Evolutionary conservation across 1,284 basidiomycete species (phyloP), one percentile per base, ranked within the genome.

Genomic region (Fomitopsis pinicola): DNA sequence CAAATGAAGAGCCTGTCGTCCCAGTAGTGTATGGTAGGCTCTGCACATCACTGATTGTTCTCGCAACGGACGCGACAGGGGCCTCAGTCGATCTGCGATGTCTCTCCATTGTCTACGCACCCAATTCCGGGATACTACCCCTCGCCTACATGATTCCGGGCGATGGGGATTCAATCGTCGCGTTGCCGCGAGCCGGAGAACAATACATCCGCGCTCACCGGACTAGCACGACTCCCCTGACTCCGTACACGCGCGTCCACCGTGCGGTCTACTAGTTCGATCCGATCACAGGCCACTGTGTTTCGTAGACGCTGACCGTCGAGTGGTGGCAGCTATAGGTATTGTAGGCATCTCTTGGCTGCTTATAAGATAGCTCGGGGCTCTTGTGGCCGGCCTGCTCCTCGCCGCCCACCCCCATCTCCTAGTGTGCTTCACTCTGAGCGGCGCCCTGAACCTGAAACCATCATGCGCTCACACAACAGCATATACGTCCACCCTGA

Each of bases 401-500:
- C 19, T 53, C n/a, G 22, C 33, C 22, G 10, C 19, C 33, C 14
- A 19, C 22, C 19, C 45, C 28, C 26, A 38, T n/a, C 26, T 22
- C 42, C 10, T 14, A 42, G 42, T 48, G 35, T 28, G 40, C 12
- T 40, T 40, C 22, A 22, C 30, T 40, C 38, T 14, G 5, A 44
- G 36, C n/a, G 46, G 56, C 19, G 15, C 26, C 30, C 42, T 46
- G 12, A 46, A 17, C 28, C 12, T 48, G 19, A 3, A 36, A 28
- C n/a, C 58, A 60, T 15, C 28, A 71, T 71, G 70, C 67, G 68
- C 44, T 58, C 68, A n/a, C 59, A 62, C 33, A 61, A 62, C 55
- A 68, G 66, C 60, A 64, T 69, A 14, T 71, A 66, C 63, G 68
- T 66, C 55, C 67, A 71, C 59, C 70, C 70, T 19, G 66, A 69